Evolutionary conservation across 768 basidiomycete genomes (phyloP).

Genomic region (Termitomyces sp.): DNA sequence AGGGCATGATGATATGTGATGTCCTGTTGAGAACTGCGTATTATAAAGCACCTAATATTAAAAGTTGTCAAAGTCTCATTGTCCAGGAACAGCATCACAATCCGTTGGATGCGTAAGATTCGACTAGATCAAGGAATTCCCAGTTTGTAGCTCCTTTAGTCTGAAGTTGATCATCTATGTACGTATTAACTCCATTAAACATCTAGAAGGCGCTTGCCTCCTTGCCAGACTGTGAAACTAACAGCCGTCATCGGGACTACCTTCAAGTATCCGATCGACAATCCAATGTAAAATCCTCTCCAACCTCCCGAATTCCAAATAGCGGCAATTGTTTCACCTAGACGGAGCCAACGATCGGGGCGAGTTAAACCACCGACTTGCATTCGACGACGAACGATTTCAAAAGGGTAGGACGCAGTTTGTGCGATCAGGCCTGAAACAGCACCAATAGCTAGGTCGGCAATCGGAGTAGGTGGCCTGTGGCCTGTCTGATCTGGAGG

Average conservation of each 20-base stretch:
- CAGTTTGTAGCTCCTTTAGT: slow-evolving; percentile 4
- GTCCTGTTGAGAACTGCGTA: no score
- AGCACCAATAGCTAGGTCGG: slow-evolving; percentile 81
- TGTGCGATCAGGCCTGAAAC: slow-evolving; percentile 82
- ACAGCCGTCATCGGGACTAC: slow-evolving; percentile 95
- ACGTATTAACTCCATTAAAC: slow-evolving; percentile 24
- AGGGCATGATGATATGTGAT: background rate
- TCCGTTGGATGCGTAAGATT: slow-evolving; percentile 2
- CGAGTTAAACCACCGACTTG: slow-evolving; percentile 86
- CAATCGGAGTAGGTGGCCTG: slow-evolving; percentile 35
- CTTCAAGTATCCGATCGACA: slow-evolving; percentile 91
- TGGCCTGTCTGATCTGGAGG: slow-evolving; percentile 35
- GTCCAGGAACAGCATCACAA: slow-evolving; percentile 11
- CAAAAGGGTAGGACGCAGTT: slow-evolving; percentile 92
- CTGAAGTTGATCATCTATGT: slow-evolving; percentile 11
- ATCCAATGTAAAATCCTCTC: slow-evolving; percentile 88
- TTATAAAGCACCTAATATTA: slow-evolving; percentile 2
- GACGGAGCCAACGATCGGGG: slow-evolving; percentile 73
- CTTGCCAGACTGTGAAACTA: slow-evolving; percentile 88
- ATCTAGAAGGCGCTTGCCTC: slow-evolving; percentile 53
- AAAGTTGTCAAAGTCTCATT: slow-evolving; percentile 7
- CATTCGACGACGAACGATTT: slow-evolving; percentile 88
- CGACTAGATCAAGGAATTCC: slow-evolving; percentile 4
- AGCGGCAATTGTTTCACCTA: slow-evolving; percentile 67
- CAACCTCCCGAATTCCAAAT: slow-evolving; percentile 70